These are phyloP conservation scores for Chytridium lagenaria DNA, from an alignment of 371 early-diverging fungal species.

Conservation along the genomic window DNA sequence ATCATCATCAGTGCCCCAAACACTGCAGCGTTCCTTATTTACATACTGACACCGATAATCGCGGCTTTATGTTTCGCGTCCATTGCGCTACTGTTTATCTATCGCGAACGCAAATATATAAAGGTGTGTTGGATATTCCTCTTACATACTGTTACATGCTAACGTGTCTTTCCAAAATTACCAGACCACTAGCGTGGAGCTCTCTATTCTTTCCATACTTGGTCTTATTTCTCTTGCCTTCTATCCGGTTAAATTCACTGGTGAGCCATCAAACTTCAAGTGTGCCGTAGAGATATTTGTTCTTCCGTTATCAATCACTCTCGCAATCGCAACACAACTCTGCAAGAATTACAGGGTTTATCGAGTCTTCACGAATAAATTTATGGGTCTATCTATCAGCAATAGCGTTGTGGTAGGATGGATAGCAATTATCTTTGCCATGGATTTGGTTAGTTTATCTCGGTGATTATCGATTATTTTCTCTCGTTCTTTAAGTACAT, in stretches of 20 bases:
- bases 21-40: conserved; percentile 10
- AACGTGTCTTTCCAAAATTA: no score
- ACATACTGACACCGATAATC: not conserved
- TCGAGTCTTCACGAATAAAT: conserved; percentile 19
- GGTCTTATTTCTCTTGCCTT: conserved; percentile 17
- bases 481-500: not conserved
- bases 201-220: conserved; percentile 18
- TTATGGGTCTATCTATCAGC: not conserved
- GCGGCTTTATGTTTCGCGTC: not conserved
- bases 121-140: conserved; percentile 20
- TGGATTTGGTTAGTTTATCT: conserved; percentile 2
- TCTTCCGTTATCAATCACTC: conserved; percentile 21
- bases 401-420: not conserved
- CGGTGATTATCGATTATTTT: no score
- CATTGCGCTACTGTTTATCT: not conserved
- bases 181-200: conserved; percentile 3
- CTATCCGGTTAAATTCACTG: conserved; percentile 20
- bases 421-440: not conserved
- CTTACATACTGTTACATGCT: not conserved
- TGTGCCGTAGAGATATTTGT: conserved; percentile 29
- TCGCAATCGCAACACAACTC: conserved; percentile 26
- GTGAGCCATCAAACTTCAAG: conserved; percentile 14
- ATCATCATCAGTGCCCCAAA: conserved; percentile 8
- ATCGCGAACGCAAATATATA: not conserved
- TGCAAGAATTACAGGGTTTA: conserved; percentile 27